A percentile compares a stretch with the other conserved stretches of the same genome.
Conservation (phyloP, 208 protist species). For the Trypanosoma cruzi region DNA sequence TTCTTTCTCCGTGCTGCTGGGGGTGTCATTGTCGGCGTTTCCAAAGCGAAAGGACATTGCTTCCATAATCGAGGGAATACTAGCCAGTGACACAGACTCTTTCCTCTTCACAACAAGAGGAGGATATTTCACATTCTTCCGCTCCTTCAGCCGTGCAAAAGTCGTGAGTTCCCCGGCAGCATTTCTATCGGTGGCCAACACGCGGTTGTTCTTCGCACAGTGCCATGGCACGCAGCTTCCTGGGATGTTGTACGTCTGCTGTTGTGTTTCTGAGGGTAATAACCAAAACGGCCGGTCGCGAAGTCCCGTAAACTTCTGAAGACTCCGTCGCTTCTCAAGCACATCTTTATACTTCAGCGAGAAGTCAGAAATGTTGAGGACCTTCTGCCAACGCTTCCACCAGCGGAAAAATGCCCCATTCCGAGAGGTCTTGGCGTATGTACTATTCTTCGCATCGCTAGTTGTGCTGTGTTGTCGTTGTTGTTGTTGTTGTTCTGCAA, state of each 20-base stretch:
- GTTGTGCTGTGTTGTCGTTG: background rate
- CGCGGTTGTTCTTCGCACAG: background rate
- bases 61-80: background rate
- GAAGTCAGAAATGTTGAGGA: background rate
- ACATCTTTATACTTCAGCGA: conserved; percentile 21
- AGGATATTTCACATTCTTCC: conserved; percentile 2
- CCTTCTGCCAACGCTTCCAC: conserved; percentile 10
- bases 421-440: background rate
- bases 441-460: background rate
- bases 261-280: conserved; percentile 45
- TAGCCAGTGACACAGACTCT: background rate
- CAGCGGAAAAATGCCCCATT: background rate
- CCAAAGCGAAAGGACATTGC: too few species aligned
- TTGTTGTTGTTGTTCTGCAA: background rate
- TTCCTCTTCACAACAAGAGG: background rate
- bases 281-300: conserved; percentile 37
- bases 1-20: background rate
- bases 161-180: background rate
- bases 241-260: conserved; percentile 37
- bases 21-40: too few species aligned
- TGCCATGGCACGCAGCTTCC: conserved; percentile 45
- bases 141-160: background rate
- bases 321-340: conserved; percentile 1
- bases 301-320: background rate
- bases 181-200: background rate